Evolutionary conservation across 495 filamentous ascomycete genomes (phyloP).

Genomic region (Penicillium egyptiacum): DNA sequence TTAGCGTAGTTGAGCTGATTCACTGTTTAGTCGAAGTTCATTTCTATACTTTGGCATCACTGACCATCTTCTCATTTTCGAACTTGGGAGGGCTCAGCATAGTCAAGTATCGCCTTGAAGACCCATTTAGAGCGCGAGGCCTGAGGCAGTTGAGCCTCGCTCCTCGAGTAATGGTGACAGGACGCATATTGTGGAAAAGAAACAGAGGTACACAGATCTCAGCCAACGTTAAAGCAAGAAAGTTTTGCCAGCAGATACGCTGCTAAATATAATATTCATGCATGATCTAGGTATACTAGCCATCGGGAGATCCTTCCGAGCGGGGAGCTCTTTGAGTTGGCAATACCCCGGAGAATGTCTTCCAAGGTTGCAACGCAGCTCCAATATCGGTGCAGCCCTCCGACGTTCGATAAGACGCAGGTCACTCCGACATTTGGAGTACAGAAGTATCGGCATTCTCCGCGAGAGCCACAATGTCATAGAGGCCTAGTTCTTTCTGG

Average conservation of each 20-base stretch:
- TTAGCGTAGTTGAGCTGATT: conserved; percentile 32
- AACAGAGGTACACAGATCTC: neutral
- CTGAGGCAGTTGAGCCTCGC: conserved; percentile 9
- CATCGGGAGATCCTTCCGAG: conserved; percentile 3
- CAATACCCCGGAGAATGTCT: neutral
- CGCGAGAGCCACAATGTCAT: no score
- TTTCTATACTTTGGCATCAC: neutral
- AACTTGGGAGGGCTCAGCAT: conserved; percentile 35
- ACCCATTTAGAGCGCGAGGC: conserved; percentile 4
- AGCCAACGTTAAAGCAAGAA: neutral
- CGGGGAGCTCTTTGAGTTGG: neutral
- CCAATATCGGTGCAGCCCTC: conserved; percentile 1
- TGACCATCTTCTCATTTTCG: conserved; percentile 34
- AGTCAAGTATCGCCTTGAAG: conserved; percentile 16
- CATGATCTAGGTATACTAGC: neutral
- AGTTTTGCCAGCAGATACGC: neutral
- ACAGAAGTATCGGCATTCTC: no score
- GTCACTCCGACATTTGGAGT: no score
- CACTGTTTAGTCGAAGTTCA: conserved; percentile 5
- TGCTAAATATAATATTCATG: neutral
- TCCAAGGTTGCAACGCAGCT: neutral
- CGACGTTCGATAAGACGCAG: conserved; percentile 1
- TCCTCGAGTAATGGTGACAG: conserved; percentile 12
- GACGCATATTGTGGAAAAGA: conserved; percentile 14
- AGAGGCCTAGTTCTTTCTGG: no score